Conservation (phyloP, 2,329 filamentous ascomycete species). For the Phyllosticta citrichinensis region DNA sequence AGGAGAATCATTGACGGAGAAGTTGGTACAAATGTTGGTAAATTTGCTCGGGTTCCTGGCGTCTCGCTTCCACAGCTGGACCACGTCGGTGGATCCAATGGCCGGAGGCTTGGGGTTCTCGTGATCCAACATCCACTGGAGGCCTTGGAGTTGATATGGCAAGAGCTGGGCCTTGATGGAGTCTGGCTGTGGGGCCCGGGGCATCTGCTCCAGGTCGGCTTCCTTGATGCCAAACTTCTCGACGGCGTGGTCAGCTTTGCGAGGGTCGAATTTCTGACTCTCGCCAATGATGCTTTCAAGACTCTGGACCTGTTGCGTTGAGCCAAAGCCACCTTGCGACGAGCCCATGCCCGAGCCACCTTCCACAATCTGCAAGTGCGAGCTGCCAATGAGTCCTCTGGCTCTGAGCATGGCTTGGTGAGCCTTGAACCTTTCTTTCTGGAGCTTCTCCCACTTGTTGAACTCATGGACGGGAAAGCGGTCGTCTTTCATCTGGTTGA, state of each 20-base stretch:
- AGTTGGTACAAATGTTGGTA: slow-evolving; percentile 63
- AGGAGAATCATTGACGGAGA: slow-evolving; percentile 48
- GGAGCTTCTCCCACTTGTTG: slow-evolving; percentile 42
- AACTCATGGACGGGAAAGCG: slow-evolving; percentile 43
- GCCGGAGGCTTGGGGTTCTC: slow-evolving; percentile 60
- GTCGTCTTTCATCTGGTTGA: slow-evolving; percentile 52
- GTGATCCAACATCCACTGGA: slow-evolving; percentile 71
- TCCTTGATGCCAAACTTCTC: slow-evolving; percentile 65
- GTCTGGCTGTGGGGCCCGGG: slow-evolving; percentile 58
- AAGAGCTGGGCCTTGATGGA: slow-evolving; percentile 57
- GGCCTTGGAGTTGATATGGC: slow-evolving; percentile 67
- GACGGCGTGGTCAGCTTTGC: slow-evolving; percentile 53
- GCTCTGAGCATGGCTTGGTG: slow-evolving; percentile 22
- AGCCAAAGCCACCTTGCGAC: slow-evolving; percentile 3
- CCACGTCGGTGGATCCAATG: slow-evolving; percentile 47
- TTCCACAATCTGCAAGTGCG: neutral
- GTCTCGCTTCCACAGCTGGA: slow-evolving; percentile 67
- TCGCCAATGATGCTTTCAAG: slow-evolving; percentile 55
- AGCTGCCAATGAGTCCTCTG: slow-evolving; percentile 20
- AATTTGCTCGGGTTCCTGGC: slow-evolving; percentile 35
- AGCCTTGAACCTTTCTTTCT: slow-evolving; percentile 38
- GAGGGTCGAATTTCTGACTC: slow-evolving; percentile 58
- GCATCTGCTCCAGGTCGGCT: slow-evolving; percentile 45
- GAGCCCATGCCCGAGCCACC: no score
- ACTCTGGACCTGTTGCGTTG: slow-evolving; percentile 30